phyloP scores from a whole-genome alignment of 805 yeast species.

The Teunomyces lycoperdinae region DNA sequence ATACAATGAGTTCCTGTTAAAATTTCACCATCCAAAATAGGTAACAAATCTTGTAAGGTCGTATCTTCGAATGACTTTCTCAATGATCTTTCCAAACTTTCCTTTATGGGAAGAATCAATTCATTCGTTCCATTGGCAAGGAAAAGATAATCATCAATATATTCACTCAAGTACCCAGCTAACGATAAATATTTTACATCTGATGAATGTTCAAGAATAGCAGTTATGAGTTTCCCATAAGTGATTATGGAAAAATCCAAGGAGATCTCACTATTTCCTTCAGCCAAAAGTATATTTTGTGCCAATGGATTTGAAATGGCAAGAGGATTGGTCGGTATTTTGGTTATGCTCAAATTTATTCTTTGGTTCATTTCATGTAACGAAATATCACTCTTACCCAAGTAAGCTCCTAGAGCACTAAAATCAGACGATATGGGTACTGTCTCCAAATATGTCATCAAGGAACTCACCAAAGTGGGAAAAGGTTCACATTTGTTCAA shows the following conservation, averaged over 20 bases:
- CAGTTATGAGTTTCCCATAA: slow-evolving; percentile 15
- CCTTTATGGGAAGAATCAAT: slow-evolving; percentile 3
- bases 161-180: slow-evolving; percentile 15
- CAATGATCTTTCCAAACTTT: not conserved
- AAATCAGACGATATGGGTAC: slow-evolving; percentile 12
- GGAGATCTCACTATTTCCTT: not conserved
- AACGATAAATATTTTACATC: slow-evolving; percentile 5
- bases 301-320: slow-evolving; percentile 49
- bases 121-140: slow-evolving; percentile 7
- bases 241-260: slow-evolving; percentile 9
- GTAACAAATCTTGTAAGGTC: not conserved
- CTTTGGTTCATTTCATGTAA: slow-evolving; percentile 22
- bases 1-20: not conserved
- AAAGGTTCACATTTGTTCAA: not conserved
- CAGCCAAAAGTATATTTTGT: slow-evolving; percentile 34
- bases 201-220: not conserved
- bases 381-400: slow-evolving; percentile 13
- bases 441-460: slow-evolving; percentile 11
- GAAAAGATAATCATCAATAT: slow-evolving; percentile 20
- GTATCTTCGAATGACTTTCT: not conserved
- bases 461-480: not conserved
- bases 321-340: slow-evolving; percentile 22
- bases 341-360: slow-evolving; percentile 11
- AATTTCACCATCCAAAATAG: not conserved
- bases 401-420: slow-evolving; percentile 7